Percentiles rank a stretch among this genome's conserved stretches.
These are phyloP conservation scores for Didymella pomorum DNA, from an alignment of 2,329 filamentous ascomycete genomes.

Conservation along the genomic window DNA sequence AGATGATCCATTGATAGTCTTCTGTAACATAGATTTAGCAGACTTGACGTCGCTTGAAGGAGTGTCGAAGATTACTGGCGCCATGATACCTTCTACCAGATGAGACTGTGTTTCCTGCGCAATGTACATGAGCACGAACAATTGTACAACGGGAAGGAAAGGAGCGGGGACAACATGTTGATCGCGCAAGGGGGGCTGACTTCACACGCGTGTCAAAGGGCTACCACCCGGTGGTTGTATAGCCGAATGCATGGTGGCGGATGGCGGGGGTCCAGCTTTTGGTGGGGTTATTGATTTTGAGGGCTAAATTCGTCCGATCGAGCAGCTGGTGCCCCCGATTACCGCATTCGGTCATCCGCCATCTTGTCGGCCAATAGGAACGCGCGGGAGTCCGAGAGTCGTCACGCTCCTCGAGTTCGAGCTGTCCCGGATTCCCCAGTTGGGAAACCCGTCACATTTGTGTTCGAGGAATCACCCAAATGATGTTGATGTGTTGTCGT, in stretches of 20 bases:
- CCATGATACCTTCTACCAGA: slow-evolving; percentile 25
- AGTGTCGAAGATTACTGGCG: slow-evolving; percentile 24
- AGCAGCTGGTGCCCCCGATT: slow-evolving; percentile 11
- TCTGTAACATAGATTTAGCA: slow-evolving; percentile 20
- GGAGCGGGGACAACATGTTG: neutral
- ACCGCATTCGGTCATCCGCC: neutral
- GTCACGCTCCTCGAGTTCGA: neutral
- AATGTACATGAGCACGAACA: neutral
- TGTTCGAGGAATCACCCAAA: neutral
- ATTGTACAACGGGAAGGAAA: neutral
- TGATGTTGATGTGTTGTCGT: slow-evolving; percentile 1
- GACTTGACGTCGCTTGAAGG: neutral
- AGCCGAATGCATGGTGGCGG: slow-evolving; percentile 10
- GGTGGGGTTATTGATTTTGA: slow-evolving; percentile 3
- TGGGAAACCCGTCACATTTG: slow-evolving; percentile 11
- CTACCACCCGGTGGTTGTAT: slow-evolving; percentile 7
- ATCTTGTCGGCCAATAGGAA: slow-evolving; percentile 2
- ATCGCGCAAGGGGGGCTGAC: neutral
- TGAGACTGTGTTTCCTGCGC: neutral
- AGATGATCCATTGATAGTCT: slow-evolving; percentile 23
- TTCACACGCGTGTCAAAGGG: neutral
- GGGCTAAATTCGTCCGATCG: neutral
- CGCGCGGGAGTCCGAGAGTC: slow-evolving; percentile 1
- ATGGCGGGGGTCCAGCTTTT: neutral
- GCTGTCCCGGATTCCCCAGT: slow-evolving; percentile 7